phyloP scores from a whole-genome alignment of 2,329 filamentous ascomycete species.

The Hypoxylon sp. region DNA sequence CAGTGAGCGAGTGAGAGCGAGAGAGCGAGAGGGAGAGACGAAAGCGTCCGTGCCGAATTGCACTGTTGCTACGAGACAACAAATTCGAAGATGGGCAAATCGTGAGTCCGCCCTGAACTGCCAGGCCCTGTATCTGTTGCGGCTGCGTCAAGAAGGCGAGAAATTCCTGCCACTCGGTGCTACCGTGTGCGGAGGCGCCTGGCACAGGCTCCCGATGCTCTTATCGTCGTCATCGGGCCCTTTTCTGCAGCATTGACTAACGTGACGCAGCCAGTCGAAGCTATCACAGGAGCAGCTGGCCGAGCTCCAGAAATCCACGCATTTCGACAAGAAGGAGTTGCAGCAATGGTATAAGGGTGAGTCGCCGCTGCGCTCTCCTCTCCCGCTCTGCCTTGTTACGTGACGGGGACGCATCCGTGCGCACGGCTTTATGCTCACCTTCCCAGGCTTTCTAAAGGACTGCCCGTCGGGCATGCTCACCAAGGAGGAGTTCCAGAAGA shows the following conservation, averaged over 20 bases:
- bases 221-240: neutral
- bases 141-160: conserved; percentile 14
- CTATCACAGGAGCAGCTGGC: conserved; percentile 94
- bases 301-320: conserved; percentile 94
- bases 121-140: conserved; percentile 8
- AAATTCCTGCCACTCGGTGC: conserved; percentile 14
- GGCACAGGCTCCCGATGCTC: conserved; percentile 10
- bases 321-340: conserved; percentile 99
- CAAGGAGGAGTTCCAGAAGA: conserved; percentile 99
- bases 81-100: conserved; percentile 42
- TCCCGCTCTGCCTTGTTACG: neutral
- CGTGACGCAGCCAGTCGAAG: conserved; percentile 85
- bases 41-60: neutral
- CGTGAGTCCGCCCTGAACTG: conserved; percentile 37
- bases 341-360: conserved; percentile 99
- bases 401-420: conserved; percentile 7
- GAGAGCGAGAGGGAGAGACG: neutral
- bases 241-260: conserved; percentile 7
- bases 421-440: conserved; percentile 14
- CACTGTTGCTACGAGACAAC: conserved; percentile 3
- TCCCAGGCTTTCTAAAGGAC: conserved; percentile 92
- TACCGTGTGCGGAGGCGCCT: conserved; percentile 1
- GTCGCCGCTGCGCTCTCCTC: conserved; percentile 41
- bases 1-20: neutral
- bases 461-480: conserved; percentile 96